Evolutionary conservation across 169 alveolate genomes (phyloP).

Genomic region (Babesia divergens): DNA sequence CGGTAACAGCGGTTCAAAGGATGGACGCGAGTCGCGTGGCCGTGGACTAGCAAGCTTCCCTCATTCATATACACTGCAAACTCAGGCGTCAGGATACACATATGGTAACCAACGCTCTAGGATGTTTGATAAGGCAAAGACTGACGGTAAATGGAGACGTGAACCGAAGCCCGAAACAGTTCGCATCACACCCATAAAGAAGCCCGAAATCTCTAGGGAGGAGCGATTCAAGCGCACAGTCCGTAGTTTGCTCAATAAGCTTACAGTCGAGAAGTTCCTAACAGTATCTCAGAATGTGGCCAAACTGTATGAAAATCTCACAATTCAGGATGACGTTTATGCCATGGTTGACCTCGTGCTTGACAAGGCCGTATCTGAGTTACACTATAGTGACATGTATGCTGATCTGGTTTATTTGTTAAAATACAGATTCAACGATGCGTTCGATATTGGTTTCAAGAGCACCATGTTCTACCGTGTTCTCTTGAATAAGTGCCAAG

Average conservation of each 20-base stretch:
- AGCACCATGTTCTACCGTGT: slow-evolving; percentile 44
- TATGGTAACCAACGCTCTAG: neutral
- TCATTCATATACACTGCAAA: neutral
- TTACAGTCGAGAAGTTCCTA: slow-evolving; percentile 86
- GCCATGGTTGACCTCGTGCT: slow-evolving; percentile 75
- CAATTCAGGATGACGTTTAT: slow-evolving; percentile 70
- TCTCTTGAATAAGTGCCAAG: slow-evolving; percentile 57
- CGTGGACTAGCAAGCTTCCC: neutral
- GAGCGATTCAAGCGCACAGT: slow-evolving; percentile 79
- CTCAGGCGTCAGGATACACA: neutral
- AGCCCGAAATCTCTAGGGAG: slow-evolving; percentile 62
- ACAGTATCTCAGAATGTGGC: slow-evolving; percentile 84
- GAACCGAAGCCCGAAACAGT: slow-evolving; percentile 13
- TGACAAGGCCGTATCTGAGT: slow-evolving; percentile 85
- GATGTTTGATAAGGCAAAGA: slow-evolving; percentile 10
- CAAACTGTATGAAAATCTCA: slow-evolving; percentile 67
- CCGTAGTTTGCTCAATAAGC: slow-evolving; percentile 80
- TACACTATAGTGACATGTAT: slow-evolving; percentile 89
- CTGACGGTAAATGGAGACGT: slow-evolving; percentile 36
- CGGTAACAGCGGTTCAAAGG: neutral
- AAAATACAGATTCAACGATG: slow-evolving; percentile 44
- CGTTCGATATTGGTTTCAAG: slow-evolving; percentile 56
- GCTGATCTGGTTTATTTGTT: slow-evolving; percentile 83
- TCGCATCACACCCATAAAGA: slow-evolving; percentile 30
- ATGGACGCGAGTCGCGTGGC: slow-evolving; percentile 3